These are phyloP conservation scores for Kwoniella dendrophila DNA, from an alignment of 768 basidiomycete genomes.

Conservation along the genomic window DNA sequence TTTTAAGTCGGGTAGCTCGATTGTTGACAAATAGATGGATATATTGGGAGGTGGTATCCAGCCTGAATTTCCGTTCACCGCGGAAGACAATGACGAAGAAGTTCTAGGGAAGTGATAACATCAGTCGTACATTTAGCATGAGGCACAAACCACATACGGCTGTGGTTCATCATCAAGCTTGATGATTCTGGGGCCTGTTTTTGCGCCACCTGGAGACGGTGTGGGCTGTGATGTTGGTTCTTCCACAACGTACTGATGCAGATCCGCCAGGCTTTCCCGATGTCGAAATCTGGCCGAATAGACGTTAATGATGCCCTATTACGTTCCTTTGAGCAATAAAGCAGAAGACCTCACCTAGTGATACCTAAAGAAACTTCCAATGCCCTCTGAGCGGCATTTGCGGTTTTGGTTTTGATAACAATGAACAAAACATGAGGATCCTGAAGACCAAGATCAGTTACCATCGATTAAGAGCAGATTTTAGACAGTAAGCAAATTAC, in stretches of 20 bases:
- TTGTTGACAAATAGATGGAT: slow-evolving; percentile 51
- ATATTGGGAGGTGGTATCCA: slow-evolving; percentile 49
- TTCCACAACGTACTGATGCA: slow-evolving; percentile 54
- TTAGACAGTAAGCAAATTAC: slow-evolving; percentile 23
- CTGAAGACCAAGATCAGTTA: slow-evolving; percentile 15
- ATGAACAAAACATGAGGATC: slow-evolving; percentile 50
- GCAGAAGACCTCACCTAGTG: slow-evolving; percentile 51
- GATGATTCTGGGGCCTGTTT: slow-evolving; percentile 46
- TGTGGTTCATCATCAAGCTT: slow-evolving; percentile 45
- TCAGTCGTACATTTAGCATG: too few species aligned
- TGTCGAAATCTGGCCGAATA: slow-evolving; percentile 43
- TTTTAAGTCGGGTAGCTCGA: slow-evolving; percentile 53
- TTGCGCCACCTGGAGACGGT: background rate
- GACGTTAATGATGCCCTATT: background rate
- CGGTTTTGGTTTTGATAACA: slow-evolving; percentile 42
- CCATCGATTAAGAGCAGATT: background rate
- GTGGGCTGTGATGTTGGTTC: slow-evolving; percentile 23
- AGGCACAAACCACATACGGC: too few species aligned
- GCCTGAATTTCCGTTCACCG: background rate
- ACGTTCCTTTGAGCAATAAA: background rate
- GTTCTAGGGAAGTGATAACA: too few species aligned
- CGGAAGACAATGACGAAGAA: too few species aligned
- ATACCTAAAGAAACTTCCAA: slow-evolving; percentile 51
- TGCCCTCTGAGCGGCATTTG: slow-evolving; percentile 42
- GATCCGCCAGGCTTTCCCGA: slow-evolving; percentile 46